phyloP scores from a whole-genome alignment of 208 protist genomes.

The Leishmania major region DNA sequence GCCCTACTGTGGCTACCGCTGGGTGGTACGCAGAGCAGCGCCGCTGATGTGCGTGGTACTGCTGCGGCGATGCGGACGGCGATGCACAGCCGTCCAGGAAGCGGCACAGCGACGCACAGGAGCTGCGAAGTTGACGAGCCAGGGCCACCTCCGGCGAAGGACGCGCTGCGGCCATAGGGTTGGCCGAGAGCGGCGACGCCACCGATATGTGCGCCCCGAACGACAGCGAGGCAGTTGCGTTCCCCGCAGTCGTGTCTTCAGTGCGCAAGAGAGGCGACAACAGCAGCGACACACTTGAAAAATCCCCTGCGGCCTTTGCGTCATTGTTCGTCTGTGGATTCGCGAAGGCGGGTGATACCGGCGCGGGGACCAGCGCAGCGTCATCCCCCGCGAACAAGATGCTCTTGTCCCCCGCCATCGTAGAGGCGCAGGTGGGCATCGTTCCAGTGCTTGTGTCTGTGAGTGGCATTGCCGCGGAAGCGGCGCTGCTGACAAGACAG shows the following conservation, averaged over 20 bases:
- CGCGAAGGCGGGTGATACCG: neutral
- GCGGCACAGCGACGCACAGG: slow-evolving; percentile 9
- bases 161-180: neutral
- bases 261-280: neutral
- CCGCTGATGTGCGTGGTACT: neutral
- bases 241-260: neutral
- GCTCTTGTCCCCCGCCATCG: slow-evolving; percentile 5
- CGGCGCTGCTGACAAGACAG: neutral
- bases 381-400: neutral
- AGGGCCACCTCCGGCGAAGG: slow-evolving; percentile 12
- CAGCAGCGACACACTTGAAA: neutral
- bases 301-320: neutral
- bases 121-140: neutral
- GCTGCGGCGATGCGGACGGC: neutral
- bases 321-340: neutral
- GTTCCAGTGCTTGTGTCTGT: slow-evolving; percentile 4
- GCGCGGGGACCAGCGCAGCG: neutral
- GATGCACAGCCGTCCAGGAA: slow-evolving; percentile 7
- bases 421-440: neutral
- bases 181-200: neutral
- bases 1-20: neutral
- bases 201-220: neutral
- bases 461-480: slow-evolving; percentile 3
- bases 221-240: neutral
- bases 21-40: neutral